Evolutionary conservation across 371 early-diverging fungal genomes (phyloP), one percentile per base, ranked within the genome.

Genomic region (Mucor indicus): DNA sequence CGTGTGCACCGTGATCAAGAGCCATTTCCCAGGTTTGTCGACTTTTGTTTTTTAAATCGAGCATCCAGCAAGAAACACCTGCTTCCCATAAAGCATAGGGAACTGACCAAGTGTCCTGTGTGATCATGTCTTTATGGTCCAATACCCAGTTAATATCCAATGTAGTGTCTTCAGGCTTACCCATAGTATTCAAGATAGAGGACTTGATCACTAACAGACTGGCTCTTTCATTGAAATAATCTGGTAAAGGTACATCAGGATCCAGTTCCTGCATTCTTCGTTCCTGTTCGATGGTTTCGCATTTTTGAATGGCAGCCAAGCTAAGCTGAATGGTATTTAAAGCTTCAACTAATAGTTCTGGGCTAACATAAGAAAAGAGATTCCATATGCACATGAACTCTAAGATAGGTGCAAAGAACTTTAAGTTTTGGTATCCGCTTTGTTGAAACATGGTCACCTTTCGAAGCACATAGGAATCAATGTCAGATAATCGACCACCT

Each of bases 331-430:
- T 63, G 6, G 6, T 53, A 4, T 50, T 50, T 21, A 74, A 42
- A 4, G 54, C 69, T 4, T 48, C 44, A 15, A 57, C 24, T n/a
- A 81, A 52, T 4, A 43, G 22, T 16, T 67, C 60, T 7, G 48
- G 54, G 2, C 62, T 59, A 69, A 77, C 72, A 38, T 62, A 77
- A 19, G 62, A 49, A 35, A 78, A 75, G 11, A 75, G 48, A 31
- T 81, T 81, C 80, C 77, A 79, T 38, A 84, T 72, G 46, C 71
- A 67, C 49, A 84, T 62, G 29, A 79, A 77, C 49, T 84, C 84
- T 11, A 84, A 62, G 1, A 67, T 67, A n/a, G 81, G 80, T 17
- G 67, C 43, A 38, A 63, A 66, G 29, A 70, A 64, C 20, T 71
- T 64, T 38, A 75, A 17, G 22, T 75, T 68, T 38, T 78, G 75